These are phyloP conservation scores for Kalanchoe fedtschenkoi DNA, from an alignment of 164 flowering plant genomes.

Conservation along the genomic window DNA sequence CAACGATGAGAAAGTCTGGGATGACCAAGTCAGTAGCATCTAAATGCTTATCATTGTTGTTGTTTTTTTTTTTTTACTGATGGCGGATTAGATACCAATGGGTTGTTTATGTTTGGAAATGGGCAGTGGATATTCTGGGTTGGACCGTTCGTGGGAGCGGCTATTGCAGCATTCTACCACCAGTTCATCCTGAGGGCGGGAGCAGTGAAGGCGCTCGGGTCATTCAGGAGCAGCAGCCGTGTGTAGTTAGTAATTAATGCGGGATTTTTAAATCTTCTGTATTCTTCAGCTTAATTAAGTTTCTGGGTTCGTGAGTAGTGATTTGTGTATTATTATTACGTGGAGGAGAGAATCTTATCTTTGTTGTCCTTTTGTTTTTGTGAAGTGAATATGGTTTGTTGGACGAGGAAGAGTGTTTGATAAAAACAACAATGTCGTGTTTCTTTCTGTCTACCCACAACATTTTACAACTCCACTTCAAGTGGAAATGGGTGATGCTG, in stretches of 20 bases:
- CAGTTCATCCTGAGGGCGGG: conserved; percentile 4
- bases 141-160: background rate
- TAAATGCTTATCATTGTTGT: background rate
- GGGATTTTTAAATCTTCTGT: background rate
- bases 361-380: background rate
- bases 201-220: background rate
- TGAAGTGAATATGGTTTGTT: background rate
- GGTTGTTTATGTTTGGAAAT: conserved; percentile 1
- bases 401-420: too few relatives aligned
- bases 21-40: background rate
- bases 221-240: conserved; percentile 4
- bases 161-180: conserved; percentile 2
- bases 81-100: background rate
- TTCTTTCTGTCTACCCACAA: too few relatives aligned
- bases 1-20: background rate
- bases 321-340: too few relatives aligned
- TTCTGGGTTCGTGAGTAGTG: too few relatives aligned
- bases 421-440: too few relatives aligned
- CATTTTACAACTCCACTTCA: too few relatives aligned
- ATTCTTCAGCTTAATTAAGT: background rate
- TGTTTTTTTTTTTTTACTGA: background rate
- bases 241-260: background rate
- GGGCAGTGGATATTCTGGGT: conserved; percentile 6
- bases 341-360: background rate
- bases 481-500: too few relatives aligned